Percentiles rank a stretch among this genome's conserved stretches.
Conservation (phyloP, 768 basidiomycete species). For the Naganishia vaughanmartiniae region DNA sequence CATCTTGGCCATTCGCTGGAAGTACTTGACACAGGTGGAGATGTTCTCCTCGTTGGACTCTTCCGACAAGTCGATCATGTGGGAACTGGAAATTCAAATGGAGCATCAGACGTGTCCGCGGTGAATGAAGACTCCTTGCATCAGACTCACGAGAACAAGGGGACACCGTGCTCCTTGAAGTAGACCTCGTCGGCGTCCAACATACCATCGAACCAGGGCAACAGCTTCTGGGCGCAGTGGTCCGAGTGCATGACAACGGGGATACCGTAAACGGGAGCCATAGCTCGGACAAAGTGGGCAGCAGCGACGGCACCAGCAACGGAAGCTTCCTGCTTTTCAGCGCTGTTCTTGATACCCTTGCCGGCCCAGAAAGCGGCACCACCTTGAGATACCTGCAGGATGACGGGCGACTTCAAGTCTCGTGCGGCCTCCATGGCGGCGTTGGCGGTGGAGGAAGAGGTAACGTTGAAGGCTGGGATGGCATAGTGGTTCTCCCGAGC, state of each 20-base stretch:
- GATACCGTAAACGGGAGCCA: constrained; percentile 87
- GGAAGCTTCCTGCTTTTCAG: constrained; percentile 80
- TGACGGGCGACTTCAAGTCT: constrained; percentile 95
- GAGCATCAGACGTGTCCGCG: neutral
- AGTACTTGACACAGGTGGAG: constrained; percentile 86
- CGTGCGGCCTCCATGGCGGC: constrained; percentile 93
- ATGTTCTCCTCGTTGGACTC: constrained; percentile 82
- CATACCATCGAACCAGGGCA: constrained; percentile 99
- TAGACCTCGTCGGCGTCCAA: constrained; percentile 91
- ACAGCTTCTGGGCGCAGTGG: constrained; percentile 96
- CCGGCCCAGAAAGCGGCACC: constrained; percentile 94
- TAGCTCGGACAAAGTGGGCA: constrained; percentile 82
- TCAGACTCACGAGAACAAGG: constrained; percentile 51
- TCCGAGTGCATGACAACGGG: constrained; percentile 97
- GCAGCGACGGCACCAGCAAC: constrained; percentile 87
- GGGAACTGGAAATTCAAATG: constrained; percentile 61
- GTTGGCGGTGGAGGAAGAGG: constrained; percentile 91
- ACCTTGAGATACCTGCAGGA: constrained; percentile 95
- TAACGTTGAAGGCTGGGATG: constrained; percentile 70
- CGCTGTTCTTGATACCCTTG: constrained; percentile 87
- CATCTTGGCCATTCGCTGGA: constrained; percentile 86
- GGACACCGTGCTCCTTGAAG: constrained; percentile 79
- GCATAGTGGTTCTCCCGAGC: constrained; percentile 66
- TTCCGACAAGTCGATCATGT: constrained; percentile 98
- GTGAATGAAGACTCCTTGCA: neutral